Evolutionary conservation across 1,284 basidiomycete genomes (phyloP).

Genomic region (Ustilago shanxiensis): DNA sequence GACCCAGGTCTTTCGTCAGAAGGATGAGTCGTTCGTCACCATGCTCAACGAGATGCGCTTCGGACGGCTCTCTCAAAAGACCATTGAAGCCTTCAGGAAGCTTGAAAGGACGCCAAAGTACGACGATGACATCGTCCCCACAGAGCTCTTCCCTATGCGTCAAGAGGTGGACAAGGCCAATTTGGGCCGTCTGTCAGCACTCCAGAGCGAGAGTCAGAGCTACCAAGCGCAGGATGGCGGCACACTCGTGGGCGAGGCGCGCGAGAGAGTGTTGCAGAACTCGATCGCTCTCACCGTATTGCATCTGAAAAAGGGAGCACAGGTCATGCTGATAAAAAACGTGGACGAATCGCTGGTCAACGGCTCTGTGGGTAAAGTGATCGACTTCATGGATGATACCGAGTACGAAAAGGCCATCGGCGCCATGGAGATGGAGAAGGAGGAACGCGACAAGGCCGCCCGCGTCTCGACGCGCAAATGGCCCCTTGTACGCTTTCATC

Average conservation of each 20-base stretch:
- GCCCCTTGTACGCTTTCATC: slow-evolving; percentile 65
- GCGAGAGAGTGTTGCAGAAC: slow-evolving; percentile 52
- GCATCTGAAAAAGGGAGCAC: slow-evolving; percentile 77
- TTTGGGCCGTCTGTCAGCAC: slow-evolving; percentile 74
- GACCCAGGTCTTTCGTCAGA: slow-evolving; percentile 85
- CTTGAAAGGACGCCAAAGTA: slow-evolving; percentile 53
- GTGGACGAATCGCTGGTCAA: slow-evolving; percentile 82
- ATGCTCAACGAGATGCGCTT: slow-evolving; percentile 65
- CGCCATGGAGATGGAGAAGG: slow-evolving; percentile 40
- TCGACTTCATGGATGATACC: slow-evolving; percentile 58
- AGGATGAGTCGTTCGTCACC: slow-evolving; percentile 71
- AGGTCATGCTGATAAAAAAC: slow-evolving; percentile 82
- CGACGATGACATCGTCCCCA: slow-evolving; percentile 59
- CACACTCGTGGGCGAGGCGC: slow-evolving; percentile 39
- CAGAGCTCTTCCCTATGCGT: slow-evolving; percentile 79
- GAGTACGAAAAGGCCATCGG: slow-evolving; percentile 61
- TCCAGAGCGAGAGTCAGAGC: slow-evolving; percentile 46
- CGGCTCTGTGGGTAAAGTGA: slow-evolving; percentile 81
- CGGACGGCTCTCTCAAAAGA: slow-evolving; percentile 55
- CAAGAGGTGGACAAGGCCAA: slow-evolving; percentile 86
- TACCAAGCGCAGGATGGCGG: slow-evolving; percentile 61
- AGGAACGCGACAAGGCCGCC: slow-evolving; percentile 61
- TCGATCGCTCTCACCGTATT: slow-evolving; percentile 71
- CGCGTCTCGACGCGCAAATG: slow-evolving; percentile 43
- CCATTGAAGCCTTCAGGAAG: slow-evolving; percentile 52